Base-by-base conservation (phyloP, 306 rosid species). In the Fragaria iinumae region DNA sequence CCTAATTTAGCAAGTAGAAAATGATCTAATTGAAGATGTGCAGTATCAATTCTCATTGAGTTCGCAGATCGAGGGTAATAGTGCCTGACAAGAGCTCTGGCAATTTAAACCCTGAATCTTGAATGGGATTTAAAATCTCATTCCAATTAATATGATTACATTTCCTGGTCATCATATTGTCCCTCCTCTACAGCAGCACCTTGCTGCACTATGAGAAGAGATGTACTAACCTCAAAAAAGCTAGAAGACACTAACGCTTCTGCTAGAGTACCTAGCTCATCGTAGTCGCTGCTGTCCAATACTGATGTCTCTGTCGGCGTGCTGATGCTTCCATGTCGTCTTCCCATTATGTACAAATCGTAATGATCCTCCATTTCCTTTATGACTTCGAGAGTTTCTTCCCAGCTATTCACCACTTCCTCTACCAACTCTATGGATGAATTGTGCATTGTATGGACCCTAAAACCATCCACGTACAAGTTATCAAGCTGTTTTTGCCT, bases 241-340 rank as follows among this genome's bases (percentile, higher is more conserved):
- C 71, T 81, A 1, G 89, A 78, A 23, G 83, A 66, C 50, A 86
- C 83, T n/a, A 83, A 11, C 0, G 71, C 38, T 25, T 86, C 87
- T 34, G 87, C 87, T 0, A 86, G 20, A 27, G 77, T 75, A 7
- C 89, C 89, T 13, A 86, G 29, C 36, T 86, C 89, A 8, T 86
- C 84, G 3, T 38, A 62, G 59, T 83, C 85, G 8, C 80, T 76
- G 80, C 82, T 83, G 21, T 86, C 87, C n/a, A 69, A 76, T 11
- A 81, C 25, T 0, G 84, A 62, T 8, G 78, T 80, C 1, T 64
- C 64, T 11, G 78, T 69, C 2, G 84, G 73, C 67, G 16, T 73
- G 49, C 76, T 79, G 0, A 82, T 25, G 25, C 32, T 77, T 25
- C 87, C 85, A 69, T 48, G 56, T 12, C 86, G 69, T 50, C 76